A percentile compares a stretch with the other conserved stretches of the same genome.
phyloP scores from a whole-genome alignment of 2,329 filamentous ascomycete genomes.

The Lojkania enalia region DNA sequence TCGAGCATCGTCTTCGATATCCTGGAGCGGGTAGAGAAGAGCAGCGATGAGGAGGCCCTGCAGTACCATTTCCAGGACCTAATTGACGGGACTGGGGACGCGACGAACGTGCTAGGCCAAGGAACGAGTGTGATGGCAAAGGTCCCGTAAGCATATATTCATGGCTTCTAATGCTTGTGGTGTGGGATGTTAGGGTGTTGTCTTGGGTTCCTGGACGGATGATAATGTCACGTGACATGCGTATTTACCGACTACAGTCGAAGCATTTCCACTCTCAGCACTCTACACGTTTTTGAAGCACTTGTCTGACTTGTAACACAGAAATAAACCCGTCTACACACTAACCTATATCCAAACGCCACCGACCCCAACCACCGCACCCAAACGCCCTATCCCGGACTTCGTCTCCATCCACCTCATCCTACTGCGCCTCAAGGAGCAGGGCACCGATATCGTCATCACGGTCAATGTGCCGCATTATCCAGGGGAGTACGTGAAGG shows the following conservation, averaged over 20 bases:
- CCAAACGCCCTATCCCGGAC: slow-evolving; percentile 41
- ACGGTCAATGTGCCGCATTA: slow-evolving; percentile 88
- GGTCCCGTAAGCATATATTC: slow-evolving; percentile 41
- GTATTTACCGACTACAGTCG: no score
- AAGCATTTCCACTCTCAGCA: no score
- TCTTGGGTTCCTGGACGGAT: no score
- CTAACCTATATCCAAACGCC: slow-evolving; percentile 63
- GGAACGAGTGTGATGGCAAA: slow-evolving; percentile 34
- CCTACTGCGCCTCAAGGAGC: slow-evolving; percentile 72
- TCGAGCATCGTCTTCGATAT: slow-evolving; percentile 90
- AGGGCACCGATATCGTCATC: slow-evolving; percentile 79
- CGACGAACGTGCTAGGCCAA: slow-evolving; percentile 40
- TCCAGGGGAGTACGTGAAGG: slow-evolving; percentile 71
- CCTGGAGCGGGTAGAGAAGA: slow-evolving; percentile 73
- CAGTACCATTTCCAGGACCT: slow-evolving; percentile 56
- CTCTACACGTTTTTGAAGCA: no score
- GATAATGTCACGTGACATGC: background rate
- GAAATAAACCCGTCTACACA: slow-evolving; percentile 64
- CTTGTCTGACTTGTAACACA: no score
- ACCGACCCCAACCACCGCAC: slow-evolving; percentile 39
- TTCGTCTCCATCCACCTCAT: slow-evolving; percentile 78
- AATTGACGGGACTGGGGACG: slow-evolving; percentile 42
- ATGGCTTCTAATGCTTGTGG: background rate
- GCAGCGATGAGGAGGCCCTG: slow-evolving; percentile 68
- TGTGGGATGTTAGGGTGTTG: background rate